Conservation (phyloP, 768 basidiomycete genomes). For the Podaxis sp. region DNA sequence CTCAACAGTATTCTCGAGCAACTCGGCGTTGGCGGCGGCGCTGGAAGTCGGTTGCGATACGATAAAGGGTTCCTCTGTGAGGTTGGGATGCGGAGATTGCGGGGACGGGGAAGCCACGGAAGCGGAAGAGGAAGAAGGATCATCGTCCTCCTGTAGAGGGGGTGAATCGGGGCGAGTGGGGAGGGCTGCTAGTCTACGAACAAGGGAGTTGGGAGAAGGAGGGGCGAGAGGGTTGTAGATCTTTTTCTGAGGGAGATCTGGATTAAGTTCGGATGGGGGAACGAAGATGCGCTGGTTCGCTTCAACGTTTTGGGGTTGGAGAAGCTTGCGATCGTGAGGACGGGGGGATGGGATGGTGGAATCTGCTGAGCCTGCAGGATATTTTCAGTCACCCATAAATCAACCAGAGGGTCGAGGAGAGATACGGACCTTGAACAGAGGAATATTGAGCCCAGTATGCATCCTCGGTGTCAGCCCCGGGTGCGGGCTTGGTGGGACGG, state of each 20-base stretch:
- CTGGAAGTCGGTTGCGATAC: slow-evolving; percentile 16
- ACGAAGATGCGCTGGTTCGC: slow-evolving; percentile 26
- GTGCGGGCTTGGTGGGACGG: slow-evolving; percentile 13
- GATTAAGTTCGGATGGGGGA: slow-evolving; percentile 24
- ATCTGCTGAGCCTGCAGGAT: slow-evolving; percentile 57
- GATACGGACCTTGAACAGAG: slow-evolving; percentile 55
- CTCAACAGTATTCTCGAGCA: slow-evolving; percentile 8
- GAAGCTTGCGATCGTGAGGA: slow-evolving; percentile 23
- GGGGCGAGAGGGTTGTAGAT: slow-evolving; percentile 36
- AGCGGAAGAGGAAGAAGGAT: slow-evolving; percentile 19
- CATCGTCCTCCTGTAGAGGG: slow-evolving; percentile 19
- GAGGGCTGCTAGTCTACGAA: slow-evolving; percentile 35
- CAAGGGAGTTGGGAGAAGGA: slow-evolving; percentile 36
- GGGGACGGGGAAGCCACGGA: slow-evolving; percentile 11
- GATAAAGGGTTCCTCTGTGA: slow-evolving; percentile 17
- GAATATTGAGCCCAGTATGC: slow-evolving; percentile 78
- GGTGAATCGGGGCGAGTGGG: slow-evolving; percentile 21
- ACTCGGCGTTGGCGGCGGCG: slow-evolving; percentile 14
- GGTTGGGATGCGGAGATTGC: slow-evolving; percentile 10
- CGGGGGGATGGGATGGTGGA: slow-evolving; percentile 60
- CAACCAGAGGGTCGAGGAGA: neutral
- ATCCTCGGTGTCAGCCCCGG: slow-evolving; percentile 38
- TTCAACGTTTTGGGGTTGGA: slow-evolving; percentile 10
- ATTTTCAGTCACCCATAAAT: slow-evolving; percentile 2
- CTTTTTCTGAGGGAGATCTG: slow-evolving; percentile 21